Conservation (phyloP, 306 rosid species). For the Acmispon strigosus region DNA sequence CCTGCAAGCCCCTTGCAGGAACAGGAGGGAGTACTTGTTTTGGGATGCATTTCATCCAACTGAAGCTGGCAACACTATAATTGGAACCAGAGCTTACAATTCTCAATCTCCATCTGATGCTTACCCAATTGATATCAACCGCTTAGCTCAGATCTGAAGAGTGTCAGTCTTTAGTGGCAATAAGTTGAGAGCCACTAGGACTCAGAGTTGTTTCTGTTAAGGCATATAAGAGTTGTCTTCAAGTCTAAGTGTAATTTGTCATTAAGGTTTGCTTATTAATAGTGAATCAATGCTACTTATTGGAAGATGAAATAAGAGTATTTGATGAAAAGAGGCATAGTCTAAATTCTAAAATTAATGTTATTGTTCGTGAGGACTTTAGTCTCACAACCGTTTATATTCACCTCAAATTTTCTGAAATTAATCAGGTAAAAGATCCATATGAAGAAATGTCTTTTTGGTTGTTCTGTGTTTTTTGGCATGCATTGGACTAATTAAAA, state of each 20-base stretch:
- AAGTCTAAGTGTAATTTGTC: neutral
- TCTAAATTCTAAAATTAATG: too few relatives aligned
- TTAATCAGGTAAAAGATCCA: too few relatives aligned
- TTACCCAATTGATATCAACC: constrained; percentile 71
- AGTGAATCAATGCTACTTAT: neutral
- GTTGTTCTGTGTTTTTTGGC: too few relatives aligned
- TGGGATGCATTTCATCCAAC: constrained; percentile 99
- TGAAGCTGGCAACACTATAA: constrained; percentile 53
- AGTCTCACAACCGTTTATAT: too few relatives aligned
- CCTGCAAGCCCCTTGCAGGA: constrained; percentile 68
- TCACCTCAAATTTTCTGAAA: too few relatives aligned
- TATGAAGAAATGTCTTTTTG: too few relatives aligned
- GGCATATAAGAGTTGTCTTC: neutral
- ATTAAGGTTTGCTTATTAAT: neutral
- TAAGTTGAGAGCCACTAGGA: neutral
- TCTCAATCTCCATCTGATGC: constrained; percentile 77
- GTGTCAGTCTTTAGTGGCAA: neutral
- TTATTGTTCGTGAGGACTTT: too few relatives aligned
- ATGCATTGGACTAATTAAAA: too few relatives aligned
- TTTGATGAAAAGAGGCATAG: too few relatives aligned
- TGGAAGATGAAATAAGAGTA: too few relatives aligned
- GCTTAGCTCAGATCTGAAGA: constrained; percentile 53
- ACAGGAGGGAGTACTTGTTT: constrained; percentile 57
- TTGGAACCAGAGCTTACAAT: constrained; percentile 60
- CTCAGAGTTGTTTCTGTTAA: neutral